Conservation (phyloP, 2,329 filamentous ascomycete species). For the Fusarium penzigii region DNA sequence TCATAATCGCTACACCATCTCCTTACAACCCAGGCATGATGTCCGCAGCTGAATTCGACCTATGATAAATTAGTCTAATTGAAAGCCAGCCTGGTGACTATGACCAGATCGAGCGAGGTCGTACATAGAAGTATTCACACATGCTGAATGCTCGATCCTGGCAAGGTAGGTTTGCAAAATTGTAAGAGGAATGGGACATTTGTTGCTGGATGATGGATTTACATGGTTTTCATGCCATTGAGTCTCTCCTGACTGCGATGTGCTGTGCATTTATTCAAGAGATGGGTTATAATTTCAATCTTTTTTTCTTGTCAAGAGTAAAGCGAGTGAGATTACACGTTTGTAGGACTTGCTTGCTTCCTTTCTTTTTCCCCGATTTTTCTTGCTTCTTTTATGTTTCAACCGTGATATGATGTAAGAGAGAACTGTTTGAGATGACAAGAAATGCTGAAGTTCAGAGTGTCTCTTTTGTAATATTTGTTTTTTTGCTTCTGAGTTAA, state of each 20-base stretch:
- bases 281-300: too few relatives aligned
- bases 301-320: too few relatives aligned
- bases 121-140: constrained; percentile 29
- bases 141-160: constrained; percentile 9
- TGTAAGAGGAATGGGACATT: too few relatives aligned
- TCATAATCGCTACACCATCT: constrained; percentile 26
- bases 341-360: too few relatives aligned
- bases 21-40: constrained; percentile 26
- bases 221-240: background rate
- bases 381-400: background rate
- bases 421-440: background rate
- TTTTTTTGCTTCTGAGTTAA: background rate
- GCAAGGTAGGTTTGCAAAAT: background rate
- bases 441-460: background rate
- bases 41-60: constrained; percentile 27
- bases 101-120: background rate
- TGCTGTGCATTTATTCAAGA: background rate
- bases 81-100: background rate
- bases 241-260: background rate
- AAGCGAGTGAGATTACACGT: too few relatives aligned
- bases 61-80: background rate
- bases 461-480: background rate
- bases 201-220: background rate
- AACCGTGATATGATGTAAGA: background rate
- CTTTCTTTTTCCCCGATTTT: background rate